Conservation (phyloP, 768 basidiomycete genomes). For the Boletus tylopilopsis region DNA sequence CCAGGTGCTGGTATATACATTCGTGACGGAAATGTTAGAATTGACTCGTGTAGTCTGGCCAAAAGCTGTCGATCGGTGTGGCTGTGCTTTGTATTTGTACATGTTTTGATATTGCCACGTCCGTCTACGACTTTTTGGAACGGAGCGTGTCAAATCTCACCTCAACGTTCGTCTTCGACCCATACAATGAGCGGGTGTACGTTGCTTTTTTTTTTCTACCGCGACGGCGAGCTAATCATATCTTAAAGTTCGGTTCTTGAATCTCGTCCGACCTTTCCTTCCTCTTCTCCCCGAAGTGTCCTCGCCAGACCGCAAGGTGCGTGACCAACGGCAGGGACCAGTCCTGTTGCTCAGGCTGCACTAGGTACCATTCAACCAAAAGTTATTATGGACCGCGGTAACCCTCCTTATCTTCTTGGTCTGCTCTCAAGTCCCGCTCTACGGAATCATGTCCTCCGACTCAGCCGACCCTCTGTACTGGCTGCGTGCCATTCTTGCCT, state of each 20-base stretch:
- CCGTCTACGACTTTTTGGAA: conserved; percentile 16
- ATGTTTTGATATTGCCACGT: conserved; percentile 32
- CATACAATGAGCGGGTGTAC: conserved; percentile 76
- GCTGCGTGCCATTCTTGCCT: conserved; percentile 99
- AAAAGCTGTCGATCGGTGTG: conserved; percentile 11
- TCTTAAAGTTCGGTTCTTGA: conserved; percentile 79
- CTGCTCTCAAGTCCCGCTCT: conserved; percentile 97
- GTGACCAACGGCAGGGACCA: conserved; percentile 10
- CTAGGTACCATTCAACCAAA: conserved; percentile 97
- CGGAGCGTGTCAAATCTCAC: conserved; percentile 15
- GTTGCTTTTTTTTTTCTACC: conserved; percentile 30
- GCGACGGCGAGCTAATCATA: background rate
- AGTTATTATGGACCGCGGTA: conserved; percentile 97
- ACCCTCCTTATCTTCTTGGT: conserved; percentile 99
- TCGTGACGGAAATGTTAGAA: no score
- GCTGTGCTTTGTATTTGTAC: conserved; percentile 24
- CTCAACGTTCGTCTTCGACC: conserved; percentile 19
- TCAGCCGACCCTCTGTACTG: conserved; percentile 98
- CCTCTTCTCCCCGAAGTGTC: conserved; percentile 96
- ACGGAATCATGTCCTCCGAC: conserved; percentile 99
- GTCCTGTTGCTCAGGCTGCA: conserved; percentile 1
- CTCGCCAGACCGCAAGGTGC: conserved; percentile 94
- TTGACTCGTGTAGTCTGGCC: no score
- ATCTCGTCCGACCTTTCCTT: conserved; percentile 97
- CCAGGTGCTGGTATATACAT: background rate